Conservation (phyloP, 1,139 yeast genomes). For the Tardiomyces digboiensis region DNA sequence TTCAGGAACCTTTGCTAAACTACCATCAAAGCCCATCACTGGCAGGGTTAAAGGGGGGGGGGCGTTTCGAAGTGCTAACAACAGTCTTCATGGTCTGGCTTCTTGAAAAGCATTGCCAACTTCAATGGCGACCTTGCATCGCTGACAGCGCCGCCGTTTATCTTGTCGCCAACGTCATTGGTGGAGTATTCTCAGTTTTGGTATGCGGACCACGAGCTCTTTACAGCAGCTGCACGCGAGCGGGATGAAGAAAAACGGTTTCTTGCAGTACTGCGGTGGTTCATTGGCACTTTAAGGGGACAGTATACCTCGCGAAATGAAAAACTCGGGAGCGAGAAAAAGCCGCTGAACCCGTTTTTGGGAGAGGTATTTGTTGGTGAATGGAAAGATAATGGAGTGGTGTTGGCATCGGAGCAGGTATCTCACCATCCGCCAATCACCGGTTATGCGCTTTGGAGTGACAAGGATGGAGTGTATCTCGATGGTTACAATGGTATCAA, state of each 20-base stretch:
- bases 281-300: slow-evolving; percentile 80
- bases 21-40: no score
- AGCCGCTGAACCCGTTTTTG: slow-evolving; percentile 88
- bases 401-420: slow-evolving; percentile 80
- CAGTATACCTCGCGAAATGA: slow-evolving; percentile 93
- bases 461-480: slow-evolving; percentile 52
- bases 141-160: slow-evolving; percentile 97
- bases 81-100: slow-evolving; percentile 56
- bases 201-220: slow-evolving; percentile 77
- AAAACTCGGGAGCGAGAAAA: slow-evolving; percentile 86
- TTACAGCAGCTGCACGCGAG: slow-evolving; percentile 55
- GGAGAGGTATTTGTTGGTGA: slow-evolving; percentile 90
- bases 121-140: slow-evolving; percentile 93
- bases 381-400: slow-evolving; percentile 50
- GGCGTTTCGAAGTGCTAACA: no score
- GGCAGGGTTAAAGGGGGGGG: no score
- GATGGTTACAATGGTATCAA: slow-evolving; percentile 88
- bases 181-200: slow-evolving; percentile 83
- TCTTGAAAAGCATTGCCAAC: slow-evolving; percentile 83
- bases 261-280: slow-evolving; percentile 83
- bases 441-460: slow-evolving; percentile 72
- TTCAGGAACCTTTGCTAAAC: no score
- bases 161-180: slow-evolving; percentile 80
- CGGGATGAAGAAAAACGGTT: slow-evolving; percentile 45
- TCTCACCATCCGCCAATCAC: slow-evolving; percentile 96